Evolutionary conservation across 495 filamentous ascomycete species (phyloP), one percentile per base, ranked within the genome.

Genomic region (Glonium stellatum): DNA sequence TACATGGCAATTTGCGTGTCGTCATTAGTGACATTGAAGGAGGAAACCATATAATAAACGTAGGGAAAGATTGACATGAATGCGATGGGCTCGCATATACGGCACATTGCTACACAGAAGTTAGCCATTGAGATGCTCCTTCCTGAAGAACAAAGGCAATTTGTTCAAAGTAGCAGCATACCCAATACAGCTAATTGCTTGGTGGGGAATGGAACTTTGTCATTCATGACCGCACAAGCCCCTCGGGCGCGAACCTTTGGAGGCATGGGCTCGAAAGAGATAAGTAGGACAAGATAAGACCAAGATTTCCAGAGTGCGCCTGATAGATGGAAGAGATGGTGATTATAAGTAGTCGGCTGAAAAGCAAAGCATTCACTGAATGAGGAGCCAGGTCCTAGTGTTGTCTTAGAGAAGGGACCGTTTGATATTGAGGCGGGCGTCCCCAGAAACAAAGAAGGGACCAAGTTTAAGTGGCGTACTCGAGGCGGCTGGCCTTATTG

Each of bases 31-130:
- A 93, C 85, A 64, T 88, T 77, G 75, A 99, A 99, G 37, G 88
- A 89, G 65, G 88, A 79, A 50, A 97, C 88, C 93, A 99, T 99
- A 77, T 86, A 93, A 76, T 96, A 99, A 69, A 92, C 91, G 70
- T 99, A 99, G 3, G 93, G 95, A 70, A 99, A 97, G 65, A 99
- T 96, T 53, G 91, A 96, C 88, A 96, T 97, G 80, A 99, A 97
- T 10, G 93, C 95, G 72, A 99, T 96, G 49, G 93, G 93, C 73
- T 99, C 93, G 78, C 90, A 96, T 73, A 99, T 95, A 66, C 93
- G 85, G 70, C 90, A 95, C 63, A 96, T 73, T 36, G 92, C 93
- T 97, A 67, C 52, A 52, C 52, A 52, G 41, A 21, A 8, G 27
- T 49, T 50, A 27, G 11, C 42, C 18, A 25, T 60, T 51, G 54